phyloP scores from a whole-genome alignment of 202 grass and related monocot genomes.

The Eragrostis tef region DNA sequence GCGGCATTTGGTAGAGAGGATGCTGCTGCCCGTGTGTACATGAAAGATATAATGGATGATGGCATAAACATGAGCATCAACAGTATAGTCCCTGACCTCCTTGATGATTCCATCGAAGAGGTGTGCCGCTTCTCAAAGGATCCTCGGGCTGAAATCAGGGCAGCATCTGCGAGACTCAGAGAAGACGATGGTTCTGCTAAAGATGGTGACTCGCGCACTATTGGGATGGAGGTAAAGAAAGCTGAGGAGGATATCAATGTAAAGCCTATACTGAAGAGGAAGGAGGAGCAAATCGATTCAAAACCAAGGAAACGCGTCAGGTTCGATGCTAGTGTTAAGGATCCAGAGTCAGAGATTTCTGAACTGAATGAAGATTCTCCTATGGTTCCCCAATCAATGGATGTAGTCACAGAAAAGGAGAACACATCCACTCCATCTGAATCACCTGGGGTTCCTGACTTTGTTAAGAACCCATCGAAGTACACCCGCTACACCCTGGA shows the following conservation, averaged over 20 bases:
- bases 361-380: constrained; percentile 60
- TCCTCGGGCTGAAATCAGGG: constrained; percentile 67
- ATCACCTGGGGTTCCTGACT: constrained; percentile 68
- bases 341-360: constrained; percentile 46
- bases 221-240: constrained; percentile 39
- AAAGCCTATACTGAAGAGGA: constrained; percentile 95
- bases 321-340: constrained; percentile 70
- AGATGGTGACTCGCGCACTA: constrained; percentile 27
- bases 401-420: constrained; percentile 43
- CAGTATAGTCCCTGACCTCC: constrained; percentile 72
- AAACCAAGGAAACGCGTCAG: constrained; percentile 92
- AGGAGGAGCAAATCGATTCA: constrained; percentile 57
- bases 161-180: constrained; percentile 68
- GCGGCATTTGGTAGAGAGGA: constrained; percentile 67
- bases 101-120: constrained; percentile 64
- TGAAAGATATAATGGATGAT: constrained; percentile 82
- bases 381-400: constrained; percentile 57
- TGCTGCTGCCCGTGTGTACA: constrained; percentile 74
- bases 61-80: constrained; percentile 84
- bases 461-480: constrained; percentile 85
- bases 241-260: constrained; percentile 55
- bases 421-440: constrained; percentile 28
- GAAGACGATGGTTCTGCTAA: constrained; percentile 55
- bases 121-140: constrained; percentile 54
- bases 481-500: constrained; percentile 84